Base-by-base conservation (phyloP, 331 rosid genomes). In the Erythrophleum ivorense region DNA sequence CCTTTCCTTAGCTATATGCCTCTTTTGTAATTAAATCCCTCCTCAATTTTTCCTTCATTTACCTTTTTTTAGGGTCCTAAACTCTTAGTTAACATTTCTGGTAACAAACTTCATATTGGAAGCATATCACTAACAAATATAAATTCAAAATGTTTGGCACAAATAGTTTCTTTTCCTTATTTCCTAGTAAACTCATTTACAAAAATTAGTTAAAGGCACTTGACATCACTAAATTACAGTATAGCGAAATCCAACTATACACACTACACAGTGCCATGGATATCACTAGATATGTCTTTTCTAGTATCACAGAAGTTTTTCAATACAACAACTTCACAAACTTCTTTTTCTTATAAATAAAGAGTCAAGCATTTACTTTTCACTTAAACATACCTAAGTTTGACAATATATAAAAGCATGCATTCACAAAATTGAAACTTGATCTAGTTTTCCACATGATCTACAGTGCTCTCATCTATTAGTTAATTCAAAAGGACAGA, bases 291-390 rank as follows among this genome's bases (percentile, higher is more conserved):
- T 3, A 40, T 63, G 52, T 18, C 48, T 45, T 71, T 80, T 79
- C 80, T 38, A 66, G 79, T n/a, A 48, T 60, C 59, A 15, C 19
- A 21, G 52, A 29, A 76, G 34, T 64, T 38, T 71, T 40, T 3
- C 53, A 67, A 38, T 8, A 80, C 72, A 86, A 21, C 53, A 21
- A 45, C 70, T 59, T 58, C 52, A 80, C 86, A 38, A 36, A 41
- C 53, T 66, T 38, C 11, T 15, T 33, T 33, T 63, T 33, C 70
- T 34, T 6, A 63, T 16, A 14, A 63, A 14, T 12, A 63, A 13
- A 63, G 4, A 63, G 10, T 46, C 15, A 0, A 63, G 45, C 70
- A 63, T 34, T 12, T 63, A 63, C 45, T 63, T 63, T 38, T 41
- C 70, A 63, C 46, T 63, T 21, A 63, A 63, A 41, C 70, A 63